Conservation (phyloP, 2,329 filamentous ascomycete genomes). For the Drechslerella stenobrocha region DNA sequence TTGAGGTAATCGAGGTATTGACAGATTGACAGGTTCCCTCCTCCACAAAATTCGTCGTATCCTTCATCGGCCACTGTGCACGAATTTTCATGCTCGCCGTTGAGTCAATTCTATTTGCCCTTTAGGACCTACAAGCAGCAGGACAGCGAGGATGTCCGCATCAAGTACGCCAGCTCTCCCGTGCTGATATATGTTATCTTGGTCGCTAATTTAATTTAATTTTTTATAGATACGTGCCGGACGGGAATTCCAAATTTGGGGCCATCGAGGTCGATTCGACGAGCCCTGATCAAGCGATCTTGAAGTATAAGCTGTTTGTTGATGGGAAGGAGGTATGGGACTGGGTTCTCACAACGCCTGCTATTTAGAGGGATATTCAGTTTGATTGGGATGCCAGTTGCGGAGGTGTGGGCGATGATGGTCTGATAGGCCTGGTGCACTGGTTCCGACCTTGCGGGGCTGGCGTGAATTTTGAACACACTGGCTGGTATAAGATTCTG, state of each 20-base stretch:
- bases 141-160: slow-evolving; percentile 77
- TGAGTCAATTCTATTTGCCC: slow-evolving; percentile 93
- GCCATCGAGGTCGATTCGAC: slow-evolving; percentile 75
- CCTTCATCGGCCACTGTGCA: slow-evolving; percentile 69
- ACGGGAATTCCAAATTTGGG: slow-evolving; percentile 87
- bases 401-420: neutral
- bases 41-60: slow-evolving; percentile 66
- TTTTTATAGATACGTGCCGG: slow-evolving; percentile 69
- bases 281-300: slow-evolving; percentile 67
- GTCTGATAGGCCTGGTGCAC: neutral
- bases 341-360: slow-evolving; percentile 63
- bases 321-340: slow-evolving; percentile 69
- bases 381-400: neutral
- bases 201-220: no score
- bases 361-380: slow-evolving; percentile 4
- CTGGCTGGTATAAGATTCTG: no score
- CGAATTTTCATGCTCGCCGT: slow-evolving; percentile 87
- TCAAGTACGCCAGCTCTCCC: slow-evolving; percentile 70
- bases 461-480: no score
- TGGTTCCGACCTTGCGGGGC: no score
- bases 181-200: neutral
- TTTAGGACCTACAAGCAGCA: slow-evolving; percentile 79
- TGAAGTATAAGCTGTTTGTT: slow-evolving; percentile 80
- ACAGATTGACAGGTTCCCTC: slow-evolving; percentile 60
- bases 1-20: slow-evolving; percentile 20